Percentiles rank a stretch among this genome's conserved stretches.
phyloP scores from a whole-genome alignment of 139 green algal species.

The Asterochloris erici region DNA sequence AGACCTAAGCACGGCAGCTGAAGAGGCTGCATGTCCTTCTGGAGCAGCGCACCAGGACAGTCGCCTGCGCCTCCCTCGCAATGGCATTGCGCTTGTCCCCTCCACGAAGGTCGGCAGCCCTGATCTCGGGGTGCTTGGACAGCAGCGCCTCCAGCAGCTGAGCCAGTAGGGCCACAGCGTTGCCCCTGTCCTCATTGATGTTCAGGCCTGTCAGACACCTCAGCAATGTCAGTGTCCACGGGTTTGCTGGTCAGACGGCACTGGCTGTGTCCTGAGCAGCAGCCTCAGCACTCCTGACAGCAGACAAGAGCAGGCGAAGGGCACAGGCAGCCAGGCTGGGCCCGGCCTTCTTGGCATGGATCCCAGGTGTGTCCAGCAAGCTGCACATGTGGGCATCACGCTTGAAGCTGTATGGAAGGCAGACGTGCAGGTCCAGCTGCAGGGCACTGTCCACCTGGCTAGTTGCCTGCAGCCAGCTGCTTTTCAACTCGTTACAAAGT shows the following conservation, averaged over 20 bases:
- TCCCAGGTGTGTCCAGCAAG: no score
- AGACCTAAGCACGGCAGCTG: no score
- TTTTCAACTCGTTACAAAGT: neutral
- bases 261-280: neutral
- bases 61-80: conserved; percentile 41
- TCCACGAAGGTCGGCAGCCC: conserved; percentile 35
- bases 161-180: conserved; percentile 39
- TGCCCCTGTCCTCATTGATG: conserved; percentile 55
- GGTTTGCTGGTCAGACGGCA: no score
- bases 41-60: conserved; percentile 32
- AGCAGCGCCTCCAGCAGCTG: conserved; percentile 18
- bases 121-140: neutral
- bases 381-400: no score
- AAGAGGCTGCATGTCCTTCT: neutral
- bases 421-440: no score
- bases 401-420: no score
- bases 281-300: no score
- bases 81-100: conserved; percentile 83
- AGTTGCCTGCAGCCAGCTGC: neutral
- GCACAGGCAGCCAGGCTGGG: no score
- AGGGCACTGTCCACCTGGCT: no score
- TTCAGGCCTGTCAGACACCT: conserved; percentile 25
- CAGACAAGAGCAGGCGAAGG: no score
- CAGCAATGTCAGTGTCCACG: neutral
- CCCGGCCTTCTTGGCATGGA: no score